Base-by-base conservation (phyloP, 129 eudicot genomes). In the Helianthus tuberosus region DNA sequence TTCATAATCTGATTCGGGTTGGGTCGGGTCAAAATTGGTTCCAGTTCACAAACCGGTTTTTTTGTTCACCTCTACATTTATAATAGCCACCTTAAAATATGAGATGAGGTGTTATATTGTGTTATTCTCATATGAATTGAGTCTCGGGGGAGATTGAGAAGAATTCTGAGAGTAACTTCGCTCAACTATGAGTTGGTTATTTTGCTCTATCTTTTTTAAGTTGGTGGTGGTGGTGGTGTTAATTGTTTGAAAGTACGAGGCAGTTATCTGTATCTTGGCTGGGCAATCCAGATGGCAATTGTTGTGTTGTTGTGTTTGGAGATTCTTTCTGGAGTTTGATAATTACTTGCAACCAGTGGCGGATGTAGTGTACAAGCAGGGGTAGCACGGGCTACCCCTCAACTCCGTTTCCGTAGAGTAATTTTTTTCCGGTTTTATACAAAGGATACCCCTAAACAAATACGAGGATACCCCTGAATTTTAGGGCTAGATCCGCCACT, bases 181-280 rank as follows among this genome's bases (percentile, higher is more conserved):
- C 50, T 65, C 57, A 75, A 39, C 5, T 75, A 52, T 3, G 72
- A 75, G 79, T 35, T 72, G 5, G 38, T 75, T 72, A 75, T 75
- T 75, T 64, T 63, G 4, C 36, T 51, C 5, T 43, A 25, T 25
- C 29, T 5, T 35, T 29, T 29, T 29, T 29, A 29, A 29, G 64
- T 3, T n/a, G n/a, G n/a, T 36, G 64, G 17, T 38, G 75, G 6
- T 38, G 47, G 0, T 53, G 64, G 3, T 52, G 36, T 13, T 29
- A 8, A 5, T 14, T 49, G 3, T 36, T 58, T 1, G 43, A 46
- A 44, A 5, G 49, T 32, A 73, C 32, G 76, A 69, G 84, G 84
- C 84, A 23, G 17, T 75, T 80, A 52, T 46, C 41, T 65, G 84
- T 69, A 75, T 44, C 80, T 75, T 75, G 80, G 80, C 84, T 68